A percentile compares a stretch with the other conserved stretches of the same genome.
Evolutionary conservation across 257 asterid genomes (phyloP).

Genomic region (Striga asiatica): DNA sequence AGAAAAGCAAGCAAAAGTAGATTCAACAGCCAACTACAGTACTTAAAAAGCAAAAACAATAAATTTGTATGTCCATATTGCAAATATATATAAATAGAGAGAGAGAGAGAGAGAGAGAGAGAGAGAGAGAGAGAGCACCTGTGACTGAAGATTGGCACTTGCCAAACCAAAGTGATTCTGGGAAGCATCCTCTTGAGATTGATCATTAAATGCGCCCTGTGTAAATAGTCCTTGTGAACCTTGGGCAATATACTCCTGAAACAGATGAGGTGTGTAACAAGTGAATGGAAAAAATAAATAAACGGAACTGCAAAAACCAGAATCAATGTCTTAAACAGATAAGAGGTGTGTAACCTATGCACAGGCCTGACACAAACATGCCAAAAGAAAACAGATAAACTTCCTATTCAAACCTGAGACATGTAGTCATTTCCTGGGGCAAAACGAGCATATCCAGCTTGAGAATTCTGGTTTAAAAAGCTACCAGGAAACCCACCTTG

Average conservation of each 20-base stretch:
- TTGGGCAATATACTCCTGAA: slow-evolving; percentile 86
- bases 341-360: neutral
- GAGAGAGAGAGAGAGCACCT: slow-evolving; percentile 32
- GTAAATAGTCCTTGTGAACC: slow-evolving; percentile 91
- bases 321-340: no score
- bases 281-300: neutral
- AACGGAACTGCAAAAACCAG: neutral
- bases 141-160: slow-evolving; percentile 70
- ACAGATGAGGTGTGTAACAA: slow-evolving; percentile 8
- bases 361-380: slow-evolving; percentile 4
- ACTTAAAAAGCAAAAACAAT: neutral
- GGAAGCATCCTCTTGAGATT: slow-evolving; percentile 74
- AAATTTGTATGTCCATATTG: no score
- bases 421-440: slow-evolving; percentile 86
- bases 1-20: neutral
- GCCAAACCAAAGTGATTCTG: slow-evolving; percentile 63
- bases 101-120: neutral
- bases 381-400: neutral
- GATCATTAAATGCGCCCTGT: slow-evolving; percentile 75
- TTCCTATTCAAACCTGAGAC: slow-evolving; percentile 72
- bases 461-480: slow-evolving; percentile 74
- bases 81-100: no score
- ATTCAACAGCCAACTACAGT: slow-evolving; percentile 1
- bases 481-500: slow-evolving; percentile 92
- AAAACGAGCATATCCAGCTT: slow-evolving; percentile 80